phyloP scores from a whole-genome alignment of 2,329 filamentous ascomycete species.

The Coniochaeta ligniaria region DNA sequence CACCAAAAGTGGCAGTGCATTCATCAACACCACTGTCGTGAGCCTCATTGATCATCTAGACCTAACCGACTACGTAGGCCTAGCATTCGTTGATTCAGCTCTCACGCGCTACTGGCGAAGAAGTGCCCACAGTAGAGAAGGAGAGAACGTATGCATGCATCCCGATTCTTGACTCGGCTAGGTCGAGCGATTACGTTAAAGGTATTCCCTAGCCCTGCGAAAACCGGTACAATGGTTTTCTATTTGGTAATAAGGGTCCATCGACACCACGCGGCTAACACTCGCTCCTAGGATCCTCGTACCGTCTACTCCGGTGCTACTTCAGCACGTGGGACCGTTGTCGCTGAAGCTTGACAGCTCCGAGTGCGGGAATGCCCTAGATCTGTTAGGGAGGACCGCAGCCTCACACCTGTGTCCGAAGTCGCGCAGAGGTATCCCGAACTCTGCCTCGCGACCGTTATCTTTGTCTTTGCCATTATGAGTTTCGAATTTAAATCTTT shows the following conservation, averaged over 20 bases:
- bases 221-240: constrained; percentile 25
- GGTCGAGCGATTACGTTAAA: constrained; percentile 40
- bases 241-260: constrained; percentile 39
- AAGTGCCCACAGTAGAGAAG: background rate
- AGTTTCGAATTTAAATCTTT: constrained; percentile 25
- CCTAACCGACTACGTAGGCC: no score
- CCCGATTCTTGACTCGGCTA: constrained; percentile 20
- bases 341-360: background rate
- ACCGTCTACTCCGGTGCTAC: constrained; percentile 7
- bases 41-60: no score
- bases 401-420: background rate
- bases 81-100: background rate
- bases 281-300: constrained; percentile 4
- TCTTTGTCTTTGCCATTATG: constrained; percentile 25
- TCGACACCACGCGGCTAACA: constrained; percentile 8
- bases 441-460: constrained; percentile 12
- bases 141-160: background rate
- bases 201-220: constrained; percentile 21
- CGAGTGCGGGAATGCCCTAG: background rate
- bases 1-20: no score
- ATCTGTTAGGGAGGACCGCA: background rate
- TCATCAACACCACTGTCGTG: background rate
- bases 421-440: constrained; percentile 9
- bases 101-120: background rate
- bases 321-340: background rate